Evolutionary conservation across 495 filamentous ascomycete genomes (phyloP).

Genomic region (Jackrogersella multiformis): DNA sequence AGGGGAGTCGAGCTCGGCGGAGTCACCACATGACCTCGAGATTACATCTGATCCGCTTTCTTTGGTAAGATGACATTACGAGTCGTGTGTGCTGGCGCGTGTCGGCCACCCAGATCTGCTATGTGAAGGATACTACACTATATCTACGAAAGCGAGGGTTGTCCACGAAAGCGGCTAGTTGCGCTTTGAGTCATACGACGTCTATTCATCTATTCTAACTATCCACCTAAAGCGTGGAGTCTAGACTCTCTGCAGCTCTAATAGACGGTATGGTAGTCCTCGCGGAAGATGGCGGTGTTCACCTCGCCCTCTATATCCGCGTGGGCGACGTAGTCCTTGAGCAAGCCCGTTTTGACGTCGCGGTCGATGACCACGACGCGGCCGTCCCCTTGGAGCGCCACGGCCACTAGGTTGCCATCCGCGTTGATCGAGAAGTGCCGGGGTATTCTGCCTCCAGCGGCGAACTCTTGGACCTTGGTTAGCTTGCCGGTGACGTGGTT

Average conservation of each 20-base stretch:
- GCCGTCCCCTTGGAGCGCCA: slow-evolving; percentile 68
- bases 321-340: slow-evolving; percentile 62
- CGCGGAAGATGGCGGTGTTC: slow-evolving; percentile 70
- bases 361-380: slow-evolving; percentile 69
- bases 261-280: slow-evolving; percentile 50
- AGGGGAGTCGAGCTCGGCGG: background rate
- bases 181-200: slow-evolving; percentile 18
- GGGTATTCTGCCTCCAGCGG: slow-evolving; percentile 68
- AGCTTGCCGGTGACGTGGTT: slow-evolving; percentile 59
- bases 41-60: slow-evolving; percentile 10
- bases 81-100: background rate
- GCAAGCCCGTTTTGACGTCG: slow-evolving; percentile 62
- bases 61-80: background rate
- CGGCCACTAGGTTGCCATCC: slow-evolving; percentile 66
- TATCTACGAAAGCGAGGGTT: background rate
- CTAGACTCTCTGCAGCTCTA: slow-evolving; percentile 5
- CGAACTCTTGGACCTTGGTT: slow-evolving; percentile 57
- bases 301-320: slow-evolving; percentile 61
- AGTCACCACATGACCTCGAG: slow-evolving; percentile 19
- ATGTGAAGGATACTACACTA: background rate
- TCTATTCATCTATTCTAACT: slow-evolving; percentile 10
- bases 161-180: slow-evolving; percentile 4
- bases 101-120: background rate
- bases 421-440: slow-evolving; percentile 73
- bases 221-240: background rate